Evolutionary conservation across 495 filamentous ascomycete species (phyloP).

Genomic region (Aspergillus affinis): DNA sequence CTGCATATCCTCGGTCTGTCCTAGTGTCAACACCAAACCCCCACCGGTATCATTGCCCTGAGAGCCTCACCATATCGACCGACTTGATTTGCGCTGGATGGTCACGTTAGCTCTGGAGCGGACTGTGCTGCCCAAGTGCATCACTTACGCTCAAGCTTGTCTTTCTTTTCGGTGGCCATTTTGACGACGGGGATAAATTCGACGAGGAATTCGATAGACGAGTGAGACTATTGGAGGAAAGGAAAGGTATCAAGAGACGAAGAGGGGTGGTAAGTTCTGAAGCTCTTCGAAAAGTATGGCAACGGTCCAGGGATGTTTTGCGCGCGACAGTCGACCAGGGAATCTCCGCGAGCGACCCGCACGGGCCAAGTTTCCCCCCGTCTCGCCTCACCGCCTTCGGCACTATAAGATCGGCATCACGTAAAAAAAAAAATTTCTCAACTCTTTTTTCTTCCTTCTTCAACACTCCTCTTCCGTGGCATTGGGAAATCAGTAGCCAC

Average conservation of each 20-base stretch:
- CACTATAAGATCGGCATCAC: slow-evolving; percentile 24
- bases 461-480: slow-evolving; percentile 15
- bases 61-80: slow-evolving; percentile 82
- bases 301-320: slow-evolving; percentile 9
- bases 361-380: slow-evolving; percentile 16
- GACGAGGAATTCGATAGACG: not conserved
- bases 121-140: slow-evolving; percentile 2
- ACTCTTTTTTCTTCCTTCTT: slow-evolving; percentile 22
- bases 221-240: not conserved
- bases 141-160: slow-evolving; percentile 68
- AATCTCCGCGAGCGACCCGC: slow-evolving; percentile 16
- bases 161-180: slow-evolving; percentile 59
- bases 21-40: slow-evolving; percentile 16
- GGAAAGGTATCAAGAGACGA: not conserved
- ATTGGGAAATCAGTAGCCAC: slow-evolving; percentile 6
- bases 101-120: slow-evolving; percentile 29
- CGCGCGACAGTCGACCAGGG: slow-evolving; percentile 12
- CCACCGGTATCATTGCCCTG: not conserved
- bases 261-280: not conserved
- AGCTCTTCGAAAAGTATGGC: not conserved
- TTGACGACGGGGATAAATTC: slow-evolving; percentile 17
- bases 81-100: slow-evolving; percentile 87
- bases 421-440: slow-evolving; percentile 29
- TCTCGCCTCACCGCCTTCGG: slow-evolving; percentile 35
- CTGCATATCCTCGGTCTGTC: slow-evolving; percentile 93